Conservation (phyloP, 2,329 filamentous ascomycete genomes). For the Calonectria crousiana region DNA sequence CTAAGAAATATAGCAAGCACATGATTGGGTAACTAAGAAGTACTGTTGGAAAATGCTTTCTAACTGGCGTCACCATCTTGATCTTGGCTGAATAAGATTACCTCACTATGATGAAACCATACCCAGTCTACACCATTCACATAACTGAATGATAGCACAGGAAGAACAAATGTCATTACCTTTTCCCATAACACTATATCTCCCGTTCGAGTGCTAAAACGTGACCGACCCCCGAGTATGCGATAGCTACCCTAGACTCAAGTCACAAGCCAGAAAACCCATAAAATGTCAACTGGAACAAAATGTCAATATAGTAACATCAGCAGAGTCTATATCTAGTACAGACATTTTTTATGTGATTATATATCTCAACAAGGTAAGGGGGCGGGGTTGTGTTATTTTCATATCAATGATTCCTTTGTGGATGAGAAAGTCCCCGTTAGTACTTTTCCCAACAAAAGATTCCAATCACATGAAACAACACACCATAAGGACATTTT, state of each 20-base stretch:
- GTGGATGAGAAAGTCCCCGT: background rate
- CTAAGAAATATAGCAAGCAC: background rate
- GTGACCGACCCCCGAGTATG: background rate
- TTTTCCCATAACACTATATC: background rate
- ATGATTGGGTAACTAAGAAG: background rate
- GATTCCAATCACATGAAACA: background rate
- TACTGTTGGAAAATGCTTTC: background rate
- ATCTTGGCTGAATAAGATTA: background rate
- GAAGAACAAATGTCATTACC: background rate
- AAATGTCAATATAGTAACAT: background rate
- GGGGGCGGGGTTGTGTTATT: background rate
- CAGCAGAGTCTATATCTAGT: background rate
- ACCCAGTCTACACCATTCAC: background rate
- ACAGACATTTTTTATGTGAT: background rate
- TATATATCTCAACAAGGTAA: background rate
- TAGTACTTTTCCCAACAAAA: background rate
- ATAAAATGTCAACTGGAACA: background rate
- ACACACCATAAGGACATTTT: background rate
- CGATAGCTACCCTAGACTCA: background rate
- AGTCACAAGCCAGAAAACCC: background rate
- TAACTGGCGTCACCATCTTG: background rate
- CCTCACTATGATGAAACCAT: background rate
- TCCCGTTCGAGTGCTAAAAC: background rate
- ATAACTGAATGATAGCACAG: background rate
- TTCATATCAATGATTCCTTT: background rate